Evolutionary conservation across 257 asterid genomes (phyloP).

Genomic region (Scutellaria galericulata): DNA sequence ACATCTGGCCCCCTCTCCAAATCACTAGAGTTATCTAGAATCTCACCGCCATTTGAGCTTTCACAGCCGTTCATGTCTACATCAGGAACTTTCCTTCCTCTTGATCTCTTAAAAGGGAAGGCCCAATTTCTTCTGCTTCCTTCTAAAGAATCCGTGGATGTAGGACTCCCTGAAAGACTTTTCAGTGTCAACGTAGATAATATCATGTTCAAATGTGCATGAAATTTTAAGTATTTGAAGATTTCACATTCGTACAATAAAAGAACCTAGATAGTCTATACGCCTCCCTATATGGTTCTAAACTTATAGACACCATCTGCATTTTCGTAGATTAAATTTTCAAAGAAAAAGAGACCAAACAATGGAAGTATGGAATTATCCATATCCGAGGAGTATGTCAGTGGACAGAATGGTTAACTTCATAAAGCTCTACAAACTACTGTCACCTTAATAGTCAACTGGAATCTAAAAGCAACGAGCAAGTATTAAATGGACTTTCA

Average conservation of each 20-base stretch:
- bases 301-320: neutral
- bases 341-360: neutral
- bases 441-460: neutral
- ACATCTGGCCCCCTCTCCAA: conserved; percentile 43
- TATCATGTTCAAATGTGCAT: neutral
- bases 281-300: conserved; percentile 9
- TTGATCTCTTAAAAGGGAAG: conserved; percentile 54
- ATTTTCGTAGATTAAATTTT: neutral
- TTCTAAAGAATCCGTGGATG: conserved; percentile 44
- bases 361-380: conserved; percentile 4
- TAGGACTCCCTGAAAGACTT: conserved; percentile 53
- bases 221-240: neutral
- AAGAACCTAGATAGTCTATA: neutral
- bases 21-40: conserved; percentile 35
- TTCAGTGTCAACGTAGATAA: conserved; percentile 28
- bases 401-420: conserved; percentile 11
- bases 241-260: neutral
- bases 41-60: conserved; percentile 32
- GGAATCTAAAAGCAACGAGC: neutral
- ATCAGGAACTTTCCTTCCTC: conserved; percentile 42
- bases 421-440: conserved; percentile 20
- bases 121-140: conserved; percentile 55
- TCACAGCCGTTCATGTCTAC: conserved; percentile 34
- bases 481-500: neutral
- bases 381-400: neutral